Evolutionary conservation across 129 eudicot species (phyloP), one percentile per base, ranked within the genome.

Genomic region (Centaurea solstitialis): DNA sequence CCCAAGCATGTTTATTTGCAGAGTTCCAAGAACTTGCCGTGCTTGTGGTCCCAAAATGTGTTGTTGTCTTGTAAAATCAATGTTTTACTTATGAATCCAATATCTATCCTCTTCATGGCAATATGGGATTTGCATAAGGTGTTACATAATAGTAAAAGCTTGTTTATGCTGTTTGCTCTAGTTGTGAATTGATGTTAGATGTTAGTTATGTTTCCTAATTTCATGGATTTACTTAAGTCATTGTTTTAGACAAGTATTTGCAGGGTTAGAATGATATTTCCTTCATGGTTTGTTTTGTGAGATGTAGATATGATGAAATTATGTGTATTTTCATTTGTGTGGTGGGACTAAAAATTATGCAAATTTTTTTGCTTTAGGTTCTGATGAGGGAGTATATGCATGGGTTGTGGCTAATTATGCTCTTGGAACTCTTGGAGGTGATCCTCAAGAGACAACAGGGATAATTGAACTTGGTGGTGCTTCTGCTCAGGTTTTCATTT

Each of bases 361-460:
- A 38, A 22, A 1, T 71, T 77, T 18, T 18, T 71, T 70, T 20
- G 50, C 50, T 80, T 53, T 80, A 94, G 98, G 98, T 30, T 94
- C 98, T 62, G 97, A 92, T 77, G 98, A 94, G 69, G 98, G 98
- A n/a, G 80, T 94, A 33, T 91, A 90, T 87, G 98, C 98, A 37
- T 94, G 98, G 98, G 93, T 94, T 90, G 97, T 94, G 81, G 98
- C 99, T 81, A 95, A 95, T 85, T 92, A 92, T 87, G 99, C 99
- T 59, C 97, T 91, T 84, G 98, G 98, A 64, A 89, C 91, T 79
- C 98, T 95, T 84, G 99, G 99, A 74, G 93, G 87, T 50, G 90
- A 90, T 76, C 94, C 99, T 78, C 85, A 50, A 53, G 87, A 89
- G 76, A 95, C 99, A 83, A 90, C 98, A 24, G 99, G 99, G 37